These are phyloP conservation scores for Leptographium procerum DNA, from an alignment of 2,329 filamentous ascomycete species.

Conservation along the genomic window DNA sequence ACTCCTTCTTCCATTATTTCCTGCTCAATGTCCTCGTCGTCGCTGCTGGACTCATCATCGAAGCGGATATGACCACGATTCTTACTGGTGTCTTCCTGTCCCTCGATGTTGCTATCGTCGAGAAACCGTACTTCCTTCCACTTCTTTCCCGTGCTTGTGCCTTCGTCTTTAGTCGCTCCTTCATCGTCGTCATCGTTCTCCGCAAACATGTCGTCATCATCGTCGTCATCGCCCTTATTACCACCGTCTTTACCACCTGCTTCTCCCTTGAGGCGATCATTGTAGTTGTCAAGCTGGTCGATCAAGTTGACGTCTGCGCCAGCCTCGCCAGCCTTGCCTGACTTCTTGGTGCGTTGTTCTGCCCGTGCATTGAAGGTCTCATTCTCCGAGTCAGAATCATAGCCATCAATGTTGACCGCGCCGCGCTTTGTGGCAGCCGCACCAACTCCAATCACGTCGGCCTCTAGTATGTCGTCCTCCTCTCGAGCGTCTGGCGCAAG, in stretches of 20 bases:
- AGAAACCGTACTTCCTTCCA: constrained; percentile 52
- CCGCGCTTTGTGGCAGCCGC: constrained; percentile 73
- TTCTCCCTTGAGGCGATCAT: constrained; percentile 26
- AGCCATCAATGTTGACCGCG: constrained; percentile 91
- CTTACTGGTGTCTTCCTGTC: constrained; percentile 64
- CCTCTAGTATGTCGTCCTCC: constrained; percentile 65
- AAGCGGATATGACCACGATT: constrained; percentile 61
- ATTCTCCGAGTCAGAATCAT: constrained; percentile 87
- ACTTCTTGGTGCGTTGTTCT: constrained; percentile 34
- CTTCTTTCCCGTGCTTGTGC: constrained; percentile 32
- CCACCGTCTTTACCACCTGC: constrained; percentile 13
- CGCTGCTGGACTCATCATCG: constrained; percentile 41
- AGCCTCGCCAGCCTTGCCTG: constrained; percentile 10
- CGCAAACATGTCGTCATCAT: constrained; percentile 80
- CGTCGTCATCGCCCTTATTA: constrained; percentile 38
- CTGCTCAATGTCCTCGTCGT: constrained; percentile 58
- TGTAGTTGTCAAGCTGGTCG: constrained; percentile 44
- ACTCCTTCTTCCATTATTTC: constrained; percentile 65
- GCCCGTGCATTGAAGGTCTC: constrained; percentile 76
- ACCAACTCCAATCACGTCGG: constrained; percentile 80
- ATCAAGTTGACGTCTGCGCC: constrained; percentile 33
- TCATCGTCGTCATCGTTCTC: constrained; percentile 38
- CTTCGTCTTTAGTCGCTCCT: constrained; percentile 8
- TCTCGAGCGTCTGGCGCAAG: constrained; percentile 72
- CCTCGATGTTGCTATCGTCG: constrained; percentile 56